Base-by-base conservation (phyloP, 192 early-diverging fungal genomes). In the Entrophospora sp. region DNA sequence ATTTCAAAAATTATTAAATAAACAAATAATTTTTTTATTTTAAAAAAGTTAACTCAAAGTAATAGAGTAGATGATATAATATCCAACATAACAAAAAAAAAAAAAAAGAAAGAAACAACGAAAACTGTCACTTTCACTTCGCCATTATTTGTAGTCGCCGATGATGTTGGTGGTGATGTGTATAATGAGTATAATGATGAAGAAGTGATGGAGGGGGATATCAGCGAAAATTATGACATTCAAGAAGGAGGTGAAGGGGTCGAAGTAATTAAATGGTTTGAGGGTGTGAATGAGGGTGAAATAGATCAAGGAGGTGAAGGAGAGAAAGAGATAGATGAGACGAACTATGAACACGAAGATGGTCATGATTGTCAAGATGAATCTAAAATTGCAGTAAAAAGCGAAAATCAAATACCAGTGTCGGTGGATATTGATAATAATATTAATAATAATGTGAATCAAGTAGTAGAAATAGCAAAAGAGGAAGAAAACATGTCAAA, bases 171-270 rank as follows among this genome's bases (percentile, higher is more conserved):
- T n/a, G n/a, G n/a, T n/a, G n/a, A 75, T 0, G 77, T 78, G 52
- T 76, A 80, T 60, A 73, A 69, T 30, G 76, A 78, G 25, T 75
- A 78, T 68, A 42, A 69, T 45, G 69, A 64, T 25, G 78, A 81
- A 67, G 76, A 71, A 34, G 69, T n/a, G n/a, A 67, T 73, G 56
- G 43, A 57, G 61, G 70, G 58, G n/a, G n/a, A 38, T 73, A 75
- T 72, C 70, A 73, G 37, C 71, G 76, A 36, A 74, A 74, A 14
- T 57, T 63, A n/a, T n/a, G n/a, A n/a, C n/a, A n/a, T n/a, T n/a
- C n/a, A n/a, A n/a, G n/a, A n/a, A n/a, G n/a, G n/a, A n/a, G n/a
- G n/a, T n/a, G n/a, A n/a, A n/a, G n/a, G n/a, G n/a, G n/a, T n/a
- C n/a, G n/a, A n/a, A n/a, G n/a, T n/a, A n/a, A n/a, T n/a, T n/a